Evolutionary conservation across 768 basidiomycete genomes (phyloP).

Genomic region (Tricholoma terreum): DNA sequence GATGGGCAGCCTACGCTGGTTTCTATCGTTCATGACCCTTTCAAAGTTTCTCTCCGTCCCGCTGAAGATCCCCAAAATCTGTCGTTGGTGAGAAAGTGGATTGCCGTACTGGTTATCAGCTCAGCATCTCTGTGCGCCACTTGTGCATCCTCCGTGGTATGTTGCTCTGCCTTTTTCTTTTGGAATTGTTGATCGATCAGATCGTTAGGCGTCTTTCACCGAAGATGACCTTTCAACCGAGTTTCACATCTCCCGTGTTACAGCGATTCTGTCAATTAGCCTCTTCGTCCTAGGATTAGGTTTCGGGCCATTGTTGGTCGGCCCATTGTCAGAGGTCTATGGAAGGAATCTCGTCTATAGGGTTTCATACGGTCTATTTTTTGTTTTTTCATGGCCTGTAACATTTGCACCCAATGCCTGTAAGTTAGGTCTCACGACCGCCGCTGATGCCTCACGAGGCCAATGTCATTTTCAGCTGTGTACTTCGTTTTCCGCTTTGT

Average conservation of each 20-base stretch:
- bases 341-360: constrained; percentile 66
- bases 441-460: not conserved
- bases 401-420: constrained; percentile 70
- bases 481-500: constrained; percentile 59
- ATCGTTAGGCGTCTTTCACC: constrained; percentile 55
- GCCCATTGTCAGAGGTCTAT: constrained; percentile 54
- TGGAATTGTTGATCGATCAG: not conserved
- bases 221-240: constrained; percentile 54
- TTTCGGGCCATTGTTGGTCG: constrained; percentile 51
- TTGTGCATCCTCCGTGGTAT: constrained; percentile 54
- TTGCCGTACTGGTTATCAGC: constrained; percentile 44
- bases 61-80: constrained; percentile 42
- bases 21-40: constrained; percentile 5
- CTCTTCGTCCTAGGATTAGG: constrained; percentile 60
- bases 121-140: constrained; percentile 49
- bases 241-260: constrained; percentile 43
- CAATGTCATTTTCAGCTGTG: constrained; percentile 38
- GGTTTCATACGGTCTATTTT: constrained; percentile 56
- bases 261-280: constrained; percentile 53
- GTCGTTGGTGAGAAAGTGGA: constrained; percentile 43
- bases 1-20: not conserved
- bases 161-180: constrained; percentile 16
- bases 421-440: constrained; percentile 25
- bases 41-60: constrained; percentile 36
- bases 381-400: constrained; percentile 65